Evolutionary conservation across 306 rosid genomes (phyloP), one percentile per base, ranked within the genome.

Genomic region (Cicer judaicum): DNA sequence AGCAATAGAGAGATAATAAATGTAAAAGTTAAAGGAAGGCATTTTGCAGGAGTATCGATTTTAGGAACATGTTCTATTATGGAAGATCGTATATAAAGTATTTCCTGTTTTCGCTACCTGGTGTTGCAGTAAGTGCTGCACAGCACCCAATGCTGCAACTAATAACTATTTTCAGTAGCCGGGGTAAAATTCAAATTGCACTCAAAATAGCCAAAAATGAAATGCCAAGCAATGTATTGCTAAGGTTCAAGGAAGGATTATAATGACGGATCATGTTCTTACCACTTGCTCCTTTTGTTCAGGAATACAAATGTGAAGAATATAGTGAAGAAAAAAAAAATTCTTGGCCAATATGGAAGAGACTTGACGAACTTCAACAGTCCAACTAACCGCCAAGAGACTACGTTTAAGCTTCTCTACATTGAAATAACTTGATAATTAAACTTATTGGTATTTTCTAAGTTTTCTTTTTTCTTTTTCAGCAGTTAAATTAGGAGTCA

Each of bases 261-360:
- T 54, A 54, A 54, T 16, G 60, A 54, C 34, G 1, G 60, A 54
- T 8, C 42, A 12, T 43, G 70, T 16, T 73, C 47, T 59, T 57
- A 34, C 34, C 77, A 38, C 69, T 62, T 48, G 78, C 12, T 34
- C 49, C 18, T 34, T 34, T 15, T 29, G 43, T 73, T 47, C 61
- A 73, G 62, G 9, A 54, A 11, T 34, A 47, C 36, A 2, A 40
- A 64, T 39, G 53, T 49, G 47, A 53, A 50, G 48, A 70, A 70
- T 3, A 52, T 40, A 10, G 39, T 39, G 63, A 75, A 73, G 69
- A 47, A 73, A 73, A 74, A 40, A 54, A 50, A 64, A 43, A 50
- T 14, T 64, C 52, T 64, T 42, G n/a, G 53, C 29, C 12, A 53
- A 42, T 64, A 21, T 41, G 10, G 71, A 61, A 54, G 55, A 21